Evolutionary conservation across 73 alveolate genomes (phyloP), one percentile per base, ranked within the genome.

Genomic region (Durusdinium trenchii): DNA sequence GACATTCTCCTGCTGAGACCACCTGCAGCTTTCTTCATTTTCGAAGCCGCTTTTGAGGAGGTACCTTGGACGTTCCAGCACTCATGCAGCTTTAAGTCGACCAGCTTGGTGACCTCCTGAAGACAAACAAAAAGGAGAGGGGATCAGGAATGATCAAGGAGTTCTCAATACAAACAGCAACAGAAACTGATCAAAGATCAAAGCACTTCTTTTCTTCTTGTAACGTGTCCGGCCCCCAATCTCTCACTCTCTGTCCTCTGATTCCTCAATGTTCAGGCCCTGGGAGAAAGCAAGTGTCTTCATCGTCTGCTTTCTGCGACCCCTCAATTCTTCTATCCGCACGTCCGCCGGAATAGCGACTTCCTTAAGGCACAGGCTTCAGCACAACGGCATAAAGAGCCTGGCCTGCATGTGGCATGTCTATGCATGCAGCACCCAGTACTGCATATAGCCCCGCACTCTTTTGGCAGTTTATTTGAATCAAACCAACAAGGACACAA

Each of bases 31-130:
- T n/a, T n/a, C n/a, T n/a, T n/a, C n/a, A n/a, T n/a, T n/a, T n/a
- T n/a, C n/a, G n/a, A n/a, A n/a, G n/a, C n/a, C n/a, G n/a, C n/a
- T n/a, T n/a, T n/a, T n/a, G n/a, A n/a, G n/a, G n/a, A n/a, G n/a
- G n/a, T n/a, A n/a, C n/a, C n/a, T n/a, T 81, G 46, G n/a, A 48
- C 71, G 46, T 81, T 81, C 91, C 91, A 84, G 75, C 94, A 84
- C 51, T 84, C 94, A 52, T 84, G 94, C 46, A 84, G 35, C 94
- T 84, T 84, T 40, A 84, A 52, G 52, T 84, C 94, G 30, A 84
- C n/a, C 43, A n/a, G 48, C 20, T 84, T 51, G 42, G 30, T 84
- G 48, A 84, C 75, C 51, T 84, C 94, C 94, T 81, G 91, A 32
- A 23, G 30, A 23, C 73, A 60, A 23, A 2, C 30, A n/a, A n/a